A percentile compares a stretch with the other conserved stretches of the same genome.
Evolutionary conservation across 192 early-diverging fungal genomes (phyloP).

Genomic region (Neocallimastix lanati): DNA sequence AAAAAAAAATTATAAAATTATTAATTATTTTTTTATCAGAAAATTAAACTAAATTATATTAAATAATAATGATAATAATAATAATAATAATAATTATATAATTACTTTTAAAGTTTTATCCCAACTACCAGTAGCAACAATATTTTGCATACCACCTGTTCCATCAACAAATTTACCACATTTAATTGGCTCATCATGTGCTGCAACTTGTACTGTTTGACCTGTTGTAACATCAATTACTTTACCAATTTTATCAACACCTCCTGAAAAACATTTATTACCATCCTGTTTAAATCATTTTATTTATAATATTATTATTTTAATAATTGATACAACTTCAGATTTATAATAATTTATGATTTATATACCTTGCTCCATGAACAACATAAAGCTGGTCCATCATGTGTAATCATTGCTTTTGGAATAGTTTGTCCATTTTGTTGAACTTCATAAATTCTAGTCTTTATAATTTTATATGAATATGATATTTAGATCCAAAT

Average conservation of each 20-base stretch:
- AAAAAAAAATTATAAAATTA: too few relatives aligned
- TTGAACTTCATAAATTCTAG: conserved; percentile 81
- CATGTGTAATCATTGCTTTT: conserved; percentile 64
- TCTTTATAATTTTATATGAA: conserved; percentile 25
- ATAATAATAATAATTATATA: too few relatives aligned
- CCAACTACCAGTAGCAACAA: conserved; percentile 82
- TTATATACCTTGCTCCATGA: conserved; percentile 61
- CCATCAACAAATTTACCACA: conserved; percentile 59
- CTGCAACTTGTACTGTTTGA: conserved; percentile 64
- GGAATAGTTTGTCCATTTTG: conserved; percentile 49
- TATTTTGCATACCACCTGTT: conserved; percentile 21
- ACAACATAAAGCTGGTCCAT: conserved; percentile 62
- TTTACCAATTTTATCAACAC: conserved; percentile 72
- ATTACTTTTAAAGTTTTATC: conserved; percentile 69
- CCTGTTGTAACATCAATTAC: conserved; percentile 69
- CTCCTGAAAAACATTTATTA: conserved; percentile 69
- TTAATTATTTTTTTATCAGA: too few relatives aligned
- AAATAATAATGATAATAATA: too few relatives aligned
- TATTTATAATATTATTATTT: too few relatives aligned
- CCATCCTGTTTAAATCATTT: conserved; percentile 55
- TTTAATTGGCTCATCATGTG: conserved; percentile 77
- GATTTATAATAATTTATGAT: too few relatives aligned
- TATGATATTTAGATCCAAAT: too few relatives aligned
- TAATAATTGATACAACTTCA: too few relatives aligned
- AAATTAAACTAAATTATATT: too few relatives aligned